Conservation (phyloP, 2,329 filamentous ascomycete species). For the Myotisia sp. region DNA sequence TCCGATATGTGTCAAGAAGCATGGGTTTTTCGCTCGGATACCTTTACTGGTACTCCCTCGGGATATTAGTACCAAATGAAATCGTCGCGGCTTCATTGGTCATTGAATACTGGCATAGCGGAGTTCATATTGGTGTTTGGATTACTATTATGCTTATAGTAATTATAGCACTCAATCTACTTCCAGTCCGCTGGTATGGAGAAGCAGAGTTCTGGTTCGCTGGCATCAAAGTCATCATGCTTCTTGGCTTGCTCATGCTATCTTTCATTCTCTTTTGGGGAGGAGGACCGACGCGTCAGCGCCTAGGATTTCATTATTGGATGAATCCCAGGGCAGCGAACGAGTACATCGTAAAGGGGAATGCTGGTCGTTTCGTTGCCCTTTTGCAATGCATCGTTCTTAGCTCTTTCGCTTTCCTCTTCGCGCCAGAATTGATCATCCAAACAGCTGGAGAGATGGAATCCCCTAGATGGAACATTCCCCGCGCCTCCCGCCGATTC, state of each 20-base stretch:
- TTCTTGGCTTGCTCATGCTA: constrained; percentile 38
- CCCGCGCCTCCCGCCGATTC: constrained; percentile 44
- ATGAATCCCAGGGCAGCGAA: constrained; percentile 36
- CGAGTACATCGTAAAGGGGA: constrained; percentile 32
- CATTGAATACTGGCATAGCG: constrained; percentile 46
- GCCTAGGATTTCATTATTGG: constrained; percentile 40
- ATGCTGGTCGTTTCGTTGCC: constrained; percentile 38
- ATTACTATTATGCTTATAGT: constrained; percentile 46
- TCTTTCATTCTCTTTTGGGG: constrained; percentile 44
- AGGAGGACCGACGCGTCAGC: constrained; percentile 38
- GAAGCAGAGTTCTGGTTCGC: constrained; percentile 44
- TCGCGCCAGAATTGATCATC: constrained; percentile 42
- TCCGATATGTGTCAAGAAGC: constrained; percentile 30
- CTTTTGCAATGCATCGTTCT: constrained; percentile 39
- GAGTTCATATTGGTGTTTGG: constrained; percentile 34
- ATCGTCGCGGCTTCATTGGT: constrained; percentile 53
- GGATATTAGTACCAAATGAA: constrained; percentile 41
- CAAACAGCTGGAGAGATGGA: constrained; percentile 46
- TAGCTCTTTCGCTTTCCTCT: constrained; percentile 41
- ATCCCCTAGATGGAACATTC: constrained; percentile 44
- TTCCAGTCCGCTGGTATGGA: constrained; percentile 38
- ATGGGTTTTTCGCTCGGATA: constrained; percentile 32
- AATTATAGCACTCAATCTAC: constrained; percentile 37
- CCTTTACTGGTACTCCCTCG: constrained; percentile 35
- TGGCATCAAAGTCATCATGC: constrained; percentile 37